A percentile compares a stretch with the other conserved stretches of the same genome.
Conservation (phyloP, 2,329 filamentous ascomycete species). For the Fusarium graminum region DNA sequence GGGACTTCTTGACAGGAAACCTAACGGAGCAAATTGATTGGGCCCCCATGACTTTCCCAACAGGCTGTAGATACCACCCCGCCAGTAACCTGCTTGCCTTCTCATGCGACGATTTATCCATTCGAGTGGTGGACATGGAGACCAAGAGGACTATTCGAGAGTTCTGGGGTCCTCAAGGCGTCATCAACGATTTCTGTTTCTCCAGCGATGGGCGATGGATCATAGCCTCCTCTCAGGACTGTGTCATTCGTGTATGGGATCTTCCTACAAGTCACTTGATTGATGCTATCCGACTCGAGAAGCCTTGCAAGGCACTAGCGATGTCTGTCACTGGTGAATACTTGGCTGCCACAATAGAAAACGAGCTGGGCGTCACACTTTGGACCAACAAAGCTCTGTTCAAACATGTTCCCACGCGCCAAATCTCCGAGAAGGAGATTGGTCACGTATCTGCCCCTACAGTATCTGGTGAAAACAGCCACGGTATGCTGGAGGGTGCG, state of each 20-base stretch:
- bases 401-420: constrained; percentile 85
- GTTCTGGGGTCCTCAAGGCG: constrained; percentile 82
- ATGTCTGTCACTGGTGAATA: constrained; percentile 94
- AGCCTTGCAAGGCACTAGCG: constrained; percentile 83
- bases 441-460: constrained; percentile 75
- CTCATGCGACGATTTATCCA: constrained; percentile 87
- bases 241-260: constrained; percentile 90
- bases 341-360: constrained; percentile 87
- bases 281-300: constrained; percentile 85
- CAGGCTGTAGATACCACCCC: constrained; percentile 82
- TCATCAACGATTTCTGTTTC: constrained; percentile 86
- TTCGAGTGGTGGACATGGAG: constrained; percentile 90
- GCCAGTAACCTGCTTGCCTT: constrained; percentile 88
- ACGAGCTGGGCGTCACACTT: constrained; percentile 87
- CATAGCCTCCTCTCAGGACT: constrained; percentile 85
- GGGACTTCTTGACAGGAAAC: constrained; percentile 90
- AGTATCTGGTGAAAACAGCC: constrained; percentile 84
- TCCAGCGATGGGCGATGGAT: constrained; percentile 96
- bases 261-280: constrained; percentile 95
- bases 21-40: constrained; percentile 86
- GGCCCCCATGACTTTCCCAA: constrained; percentile 79
- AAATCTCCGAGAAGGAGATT: constrained; percentile 84
- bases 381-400: constrained; percentile 97
- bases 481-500: constrained; percentile 80
- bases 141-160: constrained; percentile 93